Conservation (phyloP, 2,329 filamentous ascomycete species). For the Juglanconis juglandina region DNA sequence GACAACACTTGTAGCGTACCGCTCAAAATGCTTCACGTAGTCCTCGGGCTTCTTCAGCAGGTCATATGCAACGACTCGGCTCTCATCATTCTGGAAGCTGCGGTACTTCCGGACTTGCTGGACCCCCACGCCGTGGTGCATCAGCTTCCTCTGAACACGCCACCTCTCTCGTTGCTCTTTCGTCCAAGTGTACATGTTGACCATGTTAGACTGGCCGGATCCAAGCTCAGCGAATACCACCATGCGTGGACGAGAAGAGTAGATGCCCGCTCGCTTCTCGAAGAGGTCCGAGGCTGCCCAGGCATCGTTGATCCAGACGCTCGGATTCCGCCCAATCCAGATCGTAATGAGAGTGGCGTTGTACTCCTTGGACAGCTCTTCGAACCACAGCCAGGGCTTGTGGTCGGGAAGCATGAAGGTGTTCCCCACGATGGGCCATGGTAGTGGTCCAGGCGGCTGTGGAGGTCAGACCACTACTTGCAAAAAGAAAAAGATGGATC, state of each 20-base stretch:
- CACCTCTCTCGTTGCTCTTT: constrained; percentile 39
- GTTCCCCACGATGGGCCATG: constrained; percentile 53
- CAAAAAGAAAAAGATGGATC: neutral
- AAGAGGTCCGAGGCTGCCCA: constrained; percentile 52
- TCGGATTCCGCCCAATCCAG: constrained; percentile 50
- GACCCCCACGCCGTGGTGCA: constrained; percentile 49
- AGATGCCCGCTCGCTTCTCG: constrained; percentile 49
- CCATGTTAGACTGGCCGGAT: constrained; percentile 39
- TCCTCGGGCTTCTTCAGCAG: constrained; percentile 40
- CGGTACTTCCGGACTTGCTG: constrained; percentile 54
- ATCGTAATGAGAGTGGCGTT: constrained; percentile 50
- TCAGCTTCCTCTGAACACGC: constrained; percentile 47
- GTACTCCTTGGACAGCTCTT: constrained; percentile 48
- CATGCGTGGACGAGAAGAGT: constrained; percentile 48
- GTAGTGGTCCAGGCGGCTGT: constrained; percentile 53
- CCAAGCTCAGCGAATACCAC: constrained; percentile 45
- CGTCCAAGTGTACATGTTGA: constrained; percentile 41
- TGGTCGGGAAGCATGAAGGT: constrained; percentile 51
- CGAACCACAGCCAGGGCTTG: constrained; percentile 58
- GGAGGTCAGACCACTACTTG: constrained; percentile 6
- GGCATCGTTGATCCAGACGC: constrained; percentile 46
- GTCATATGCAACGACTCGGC: constrained; percentile 50
- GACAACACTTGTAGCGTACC: constrained; percentile 51
- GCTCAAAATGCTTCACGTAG: constrained; percentile 52
- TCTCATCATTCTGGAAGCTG: constrained; percentile 56